A percentile compares a stretch with the other conserved stretches of the same genome.
phyloP scores from a whole-genome alignment of 2,329 filamentous ascomycete species.

The Elsinoe fawcettii region DNA sequence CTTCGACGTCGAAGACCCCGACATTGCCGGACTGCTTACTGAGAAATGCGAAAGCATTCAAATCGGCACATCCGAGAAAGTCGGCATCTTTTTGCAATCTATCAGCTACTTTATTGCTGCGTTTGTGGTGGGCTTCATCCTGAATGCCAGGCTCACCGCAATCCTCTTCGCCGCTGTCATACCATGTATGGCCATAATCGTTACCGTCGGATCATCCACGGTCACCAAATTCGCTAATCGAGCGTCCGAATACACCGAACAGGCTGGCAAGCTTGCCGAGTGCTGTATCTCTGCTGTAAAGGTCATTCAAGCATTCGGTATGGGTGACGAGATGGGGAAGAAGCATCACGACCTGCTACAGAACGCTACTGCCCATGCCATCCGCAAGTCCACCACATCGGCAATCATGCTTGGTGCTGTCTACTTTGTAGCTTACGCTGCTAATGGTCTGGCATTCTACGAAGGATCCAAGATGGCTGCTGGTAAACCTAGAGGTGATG shows the following conservation, averaged over 20 bases:
- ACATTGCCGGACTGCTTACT: conserved; percentile 41
- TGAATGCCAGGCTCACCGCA: conserved; percentile 36
- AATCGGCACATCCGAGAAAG: conserved; percentile 41
- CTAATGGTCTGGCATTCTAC: conserved; percentile 41
- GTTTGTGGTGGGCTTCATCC: conserved; percentile 39
- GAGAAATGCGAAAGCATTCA: conserved; percentile 42
- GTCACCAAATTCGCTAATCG: conserved; percentile 36
- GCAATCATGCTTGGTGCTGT: conserved; percentile 37
- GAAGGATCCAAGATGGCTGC: conserved; percentile 31
- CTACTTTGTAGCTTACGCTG: conserved; percentile 40
- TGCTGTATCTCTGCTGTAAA: conserved; percentile 40
- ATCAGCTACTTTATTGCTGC: conserved; percentile 41
- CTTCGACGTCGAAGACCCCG: conserved; percentile 44
- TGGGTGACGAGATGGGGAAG: conserved; percentile 34
- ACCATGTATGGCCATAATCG: conserved; percentile 40
- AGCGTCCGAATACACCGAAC: conserved; percentile 33
- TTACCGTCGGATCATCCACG: conserved; percentile 35
- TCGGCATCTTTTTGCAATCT: conserved; percentile 40
- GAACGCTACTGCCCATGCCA: conserved; percentile 30
- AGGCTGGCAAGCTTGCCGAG: conserved; percentile 38
- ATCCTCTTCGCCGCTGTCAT: conserved; percentile 41
- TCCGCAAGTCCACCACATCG: conserved; percentile 35
- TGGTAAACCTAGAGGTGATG: conserved; percentile 27
- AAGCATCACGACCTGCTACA: conserved; percentile 32
- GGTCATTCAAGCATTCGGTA: conserved; percentile 43